Evolutionary conservation across 2,329 filamentous ascomycete genomes (phyloP).

Genomic region (Botrytis fabae): DNA sequence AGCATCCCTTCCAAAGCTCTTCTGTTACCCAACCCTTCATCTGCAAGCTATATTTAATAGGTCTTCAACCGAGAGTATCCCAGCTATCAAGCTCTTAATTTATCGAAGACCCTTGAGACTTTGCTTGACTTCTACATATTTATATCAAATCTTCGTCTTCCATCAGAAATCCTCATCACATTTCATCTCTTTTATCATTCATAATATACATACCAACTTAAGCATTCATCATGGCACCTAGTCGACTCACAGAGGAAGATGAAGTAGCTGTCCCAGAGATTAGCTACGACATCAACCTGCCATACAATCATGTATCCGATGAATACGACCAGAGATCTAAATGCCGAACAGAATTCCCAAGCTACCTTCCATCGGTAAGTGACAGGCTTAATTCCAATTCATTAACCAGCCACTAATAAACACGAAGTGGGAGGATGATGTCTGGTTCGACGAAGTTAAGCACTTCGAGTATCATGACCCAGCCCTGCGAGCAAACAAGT

Average conservation of each 20-base stretch:
- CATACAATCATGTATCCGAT: constrained; percentile 46
- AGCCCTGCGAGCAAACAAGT: constrained; percentile 58
- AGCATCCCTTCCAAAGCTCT: constrained; percentile 11
- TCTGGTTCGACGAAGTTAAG: constrained; percentile 49
- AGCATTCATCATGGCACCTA: constrained; percentile 30
- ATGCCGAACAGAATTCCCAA: constrained; percentile 44
- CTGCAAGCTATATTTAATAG: constrained; percentile 6
- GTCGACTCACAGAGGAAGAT: constrained; percentile 30
- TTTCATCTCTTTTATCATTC: not conserved
- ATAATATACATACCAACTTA: not conserved
- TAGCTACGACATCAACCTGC: constrained; percentile 50
- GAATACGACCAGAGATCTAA: constrained; percentile 42
- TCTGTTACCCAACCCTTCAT: constrained; percentile 8
- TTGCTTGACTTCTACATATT: constrained; percentile 9
- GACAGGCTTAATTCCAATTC: not conserved
- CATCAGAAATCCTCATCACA: constrained; percentile 4
- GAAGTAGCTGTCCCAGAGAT: constrained; percentile 29
- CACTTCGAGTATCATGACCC: constrained; percentile 49
- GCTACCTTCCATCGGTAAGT: constrained; percentile 46
- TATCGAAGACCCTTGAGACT: not conserved
- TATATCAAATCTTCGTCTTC: constrained; percentile 21
- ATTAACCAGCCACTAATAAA: constrained; percentile 19
- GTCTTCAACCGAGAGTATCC: not conserved
- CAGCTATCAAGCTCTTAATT: constrained; percentile 4
- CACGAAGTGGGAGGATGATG: constrained; percentile 44